phyloP scores from a whole-genome alignment of 2,329 filamentous ascomycete genomes.

The Xylariales sp. region DNA sequence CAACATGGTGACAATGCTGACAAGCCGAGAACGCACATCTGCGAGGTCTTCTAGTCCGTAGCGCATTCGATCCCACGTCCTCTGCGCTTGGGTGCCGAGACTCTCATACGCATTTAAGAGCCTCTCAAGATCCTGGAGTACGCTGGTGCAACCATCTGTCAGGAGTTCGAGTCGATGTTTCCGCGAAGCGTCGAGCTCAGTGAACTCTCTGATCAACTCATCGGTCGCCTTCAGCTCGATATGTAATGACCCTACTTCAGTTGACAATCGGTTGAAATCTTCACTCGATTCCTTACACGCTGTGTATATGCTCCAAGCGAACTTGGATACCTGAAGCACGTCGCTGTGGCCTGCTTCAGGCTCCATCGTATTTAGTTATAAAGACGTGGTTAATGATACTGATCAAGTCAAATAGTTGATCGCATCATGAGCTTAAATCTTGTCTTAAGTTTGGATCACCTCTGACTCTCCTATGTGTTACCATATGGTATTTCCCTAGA shows the following conservation, averaged over 20 bases:
- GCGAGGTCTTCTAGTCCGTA: constrained; percentile 20
- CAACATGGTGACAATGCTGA: constrained; percentile 17
- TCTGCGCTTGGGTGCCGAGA: constrained; percentile 19
- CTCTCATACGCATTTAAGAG: constrained; percentile 18
- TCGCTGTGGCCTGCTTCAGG: constrained; percentile 15
- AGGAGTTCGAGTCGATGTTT: constrained; percentile 14
- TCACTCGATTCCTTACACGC: constrained; percentile 21
- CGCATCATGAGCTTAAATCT: no score
- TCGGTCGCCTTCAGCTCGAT: constrained; percentile 22
- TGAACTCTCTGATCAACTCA: constrained; percentile 15
- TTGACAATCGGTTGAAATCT: constrained; percentile 18
- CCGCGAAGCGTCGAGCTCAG: constrained; percentile 13
- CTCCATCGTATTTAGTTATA: no score
- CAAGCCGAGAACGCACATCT: constrained; percentile 18
- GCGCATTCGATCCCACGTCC: constrained; percentile 22
- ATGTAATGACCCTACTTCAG: constrained; percentile 20
- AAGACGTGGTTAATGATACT: no score
- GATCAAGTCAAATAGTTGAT: no score
- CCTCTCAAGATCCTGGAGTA: constrained; percentile 17
- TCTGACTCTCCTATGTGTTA: no score
- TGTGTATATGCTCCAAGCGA: constrained; percentile 20
- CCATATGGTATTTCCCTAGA: no score
- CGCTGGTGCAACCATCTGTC: constrained; percentile 12
- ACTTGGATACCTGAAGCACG: constrained; percentile 13
- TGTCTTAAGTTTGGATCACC: no score